A percentile compares a stretch with the other conserved stretches of the same genome.
Evolutionary conservation across 139 green algal species (phyloP).

Genomic region (Desmodesmus armatus): DNA sequence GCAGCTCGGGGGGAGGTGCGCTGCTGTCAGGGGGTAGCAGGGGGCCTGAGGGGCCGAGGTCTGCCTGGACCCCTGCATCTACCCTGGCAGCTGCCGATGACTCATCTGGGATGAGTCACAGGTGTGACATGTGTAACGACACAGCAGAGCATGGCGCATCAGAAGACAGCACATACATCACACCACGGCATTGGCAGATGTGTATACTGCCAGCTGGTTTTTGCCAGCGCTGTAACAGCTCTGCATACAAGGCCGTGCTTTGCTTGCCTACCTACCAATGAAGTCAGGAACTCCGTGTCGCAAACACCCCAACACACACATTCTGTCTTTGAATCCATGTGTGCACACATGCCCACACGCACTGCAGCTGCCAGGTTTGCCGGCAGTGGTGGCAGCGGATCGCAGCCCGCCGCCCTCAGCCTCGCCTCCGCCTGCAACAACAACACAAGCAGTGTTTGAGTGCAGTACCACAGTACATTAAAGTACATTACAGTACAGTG

Average conservation of each 20-base stretch:
- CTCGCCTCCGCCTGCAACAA: constrained; percentile 32
- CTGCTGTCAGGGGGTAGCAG: background rate
- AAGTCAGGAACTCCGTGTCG: no score
- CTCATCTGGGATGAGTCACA: no score
- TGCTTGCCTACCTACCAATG: no score
- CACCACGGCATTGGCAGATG: background rate
- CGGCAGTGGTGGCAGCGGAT: background rate
- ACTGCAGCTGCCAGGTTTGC: constrained; percentile 1
- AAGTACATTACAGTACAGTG: no score
- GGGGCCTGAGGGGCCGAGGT: background rate
- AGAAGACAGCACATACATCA: background rate
- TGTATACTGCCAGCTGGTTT: background rate
- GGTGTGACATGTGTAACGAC: background rate
- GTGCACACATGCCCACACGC: no score
- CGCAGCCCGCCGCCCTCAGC: constrained; percentile 14
- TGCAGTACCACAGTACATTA: no score
- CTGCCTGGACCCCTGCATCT: constrained; percentile 27
- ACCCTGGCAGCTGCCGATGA: background rate
- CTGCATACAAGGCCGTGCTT: no score
- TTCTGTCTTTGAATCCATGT: no score
- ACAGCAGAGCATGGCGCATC: background rate
- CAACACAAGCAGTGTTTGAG: background rate
- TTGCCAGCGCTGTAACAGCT: background rate
- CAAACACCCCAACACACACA: no score
- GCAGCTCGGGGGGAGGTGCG: background rate